A percentile compares a stretch with the other conserved stretches of the same genome.
These are phyloP conservation scores for Citrus inodora DNA, from an alignment of 345 rosid genomes.

Conservation along the genomic window DNA sequence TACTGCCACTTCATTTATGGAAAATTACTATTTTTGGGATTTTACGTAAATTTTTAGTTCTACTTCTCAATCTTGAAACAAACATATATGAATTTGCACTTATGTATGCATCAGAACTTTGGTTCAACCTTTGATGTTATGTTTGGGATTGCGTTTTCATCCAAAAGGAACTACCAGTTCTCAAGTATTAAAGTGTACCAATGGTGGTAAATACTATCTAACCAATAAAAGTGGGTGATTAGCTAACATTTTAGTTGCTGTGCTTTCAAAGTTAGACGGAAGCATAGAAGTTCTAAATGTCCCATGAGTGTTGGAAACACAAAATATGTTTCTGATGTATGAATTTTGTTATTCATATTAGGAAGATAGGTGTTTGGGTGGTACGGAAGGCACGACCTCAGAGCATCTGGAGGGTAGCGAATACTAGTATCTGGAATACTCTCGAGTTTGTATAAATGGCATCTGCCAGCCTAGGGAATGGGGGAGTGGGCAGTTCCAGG, in stretches of 20 bases:
- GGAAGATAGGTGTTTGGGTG: conserved; percentile 42
- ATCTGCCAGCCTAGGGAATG: conserved; percentile 83
- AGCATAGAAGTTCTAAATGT: not conserved
- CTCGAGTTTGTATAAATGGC: conserved; percentile 49
- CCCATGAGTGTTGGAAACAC: not conserved
- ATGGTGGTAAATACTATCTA: not conserved
- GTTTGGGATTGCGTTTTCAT: not conserved
- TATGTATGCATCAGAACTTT: not conserved
- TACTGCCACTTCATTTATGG: not conserved
- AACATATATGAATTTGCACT: not conserved
- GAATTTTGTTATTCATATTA: conserved; percentile 31
- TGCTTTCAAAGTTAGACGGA: not conserved
- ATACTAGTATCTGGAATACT: conserved; percentile 34
- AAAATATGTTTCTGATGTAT: conserved; percentile 21
- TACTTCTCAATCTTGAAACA: not conserved
- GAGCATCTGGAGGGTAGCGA: conserved; percentile 29
- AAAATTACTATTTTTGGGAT: not conserved
- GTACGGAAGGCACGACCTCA: conserved; percentile 36
- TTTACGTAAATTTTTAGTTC: too few species aligned
- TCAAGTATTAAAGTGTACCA: not conserved
- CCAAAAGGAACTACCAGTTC: not conserved
- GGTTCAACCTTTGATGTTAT: not conserved
- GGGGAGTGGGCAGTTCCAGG: conserved; percentile 95
- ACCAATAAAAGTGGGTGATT: too few species aligned
- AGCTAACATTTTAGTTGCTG: not conserved